phyloP scores from a whole-genome alignment of 768 basidiomycete genomes.

The Mycena metata region DNA sequence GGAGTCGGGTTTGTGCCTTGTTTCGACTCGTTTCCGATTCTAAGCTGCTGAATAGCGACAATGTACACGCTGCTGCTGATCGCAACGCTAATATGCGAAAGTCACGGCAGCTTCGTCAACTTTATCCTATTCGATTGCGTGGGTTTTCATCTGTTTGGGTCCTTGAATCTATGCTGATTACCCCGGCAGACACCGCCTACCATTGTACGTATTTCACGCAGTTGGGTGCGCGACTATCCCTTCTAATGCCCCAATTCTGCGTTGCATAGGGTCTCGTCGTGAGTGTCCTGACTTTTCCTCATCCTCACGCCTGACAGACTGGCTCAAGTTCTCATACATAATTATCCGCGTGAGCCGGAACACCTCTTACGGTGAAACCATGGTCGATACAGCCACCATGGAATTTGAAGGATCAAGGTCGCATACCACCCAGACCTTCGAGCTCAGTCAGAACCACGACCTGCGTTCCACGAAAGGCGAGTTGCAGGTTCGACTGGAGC shows the following conservation, averaged over 20 bases:
- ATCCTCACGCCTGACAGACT: background rate
- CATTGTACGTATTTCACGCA: constrained; percentile 4
- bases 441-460: too few species aligned
- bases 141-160: background rate
- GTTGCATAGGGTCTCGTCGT: constrained; percentile 2
- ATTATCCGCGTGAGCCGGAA: background rate
- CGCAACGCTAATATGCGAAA: background rate
- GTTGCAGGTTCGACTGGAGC: too few species aligned
- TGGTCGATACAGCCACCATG: background rate
- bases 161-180: background rate
- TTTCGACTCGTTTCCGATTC: background rate
- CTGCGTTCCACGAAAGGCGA: too few species aligned
- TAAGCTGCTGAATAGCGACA: background rate
- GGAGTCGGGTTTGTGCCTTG: too few species aligned
- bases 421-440: too few species aligned
- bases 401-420: too few species aligned
- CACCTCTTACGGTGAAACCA: constrained; percentile 2
- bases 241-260: background rate
- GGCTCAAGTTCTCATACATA: constrained; percentile 6
- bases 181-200: background rate
- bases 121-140: constrained; percentile 7
- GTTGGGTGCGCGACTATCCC: background rate
- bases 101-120: background rate
- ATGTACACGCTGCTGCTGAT: constrained; percentile 4
- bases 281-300: background rate